Conservation (phyloP, 1,284 basidiomycete species). For the Irpex sp. region DNA sequence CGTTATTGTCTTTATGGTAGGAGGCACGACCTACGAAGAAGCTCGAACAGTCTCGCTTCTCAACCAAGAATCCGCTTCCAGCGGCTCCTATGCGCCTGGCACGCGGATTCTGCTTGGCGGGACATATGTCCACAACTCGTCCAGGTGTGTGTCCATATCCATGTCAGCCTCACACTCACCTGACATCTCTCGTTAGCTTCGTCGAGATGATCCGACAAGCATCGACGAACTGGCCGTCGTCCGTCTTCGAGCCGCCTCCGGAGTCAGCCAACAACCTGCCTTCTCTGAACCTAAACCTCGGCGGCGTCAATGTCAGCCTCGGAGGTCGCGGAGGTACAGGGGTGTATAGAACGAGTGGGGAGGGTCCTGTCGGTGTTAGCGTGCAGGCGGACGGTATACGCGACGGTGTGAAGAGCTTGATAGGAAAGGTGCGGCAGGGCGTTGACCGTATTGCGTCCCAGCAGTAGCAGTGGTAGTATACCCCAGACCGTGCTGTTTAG, state of each 20-base stretch:
- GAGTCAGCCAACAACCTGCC: constrained; percentile 67
- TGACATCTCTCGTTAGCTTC: constrained; percentile 43
- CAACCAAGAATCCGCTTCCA: constrained; percentile 67
- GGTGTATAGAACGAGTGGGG: constrained; percentile 75
- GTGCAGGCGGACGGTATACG: constrained; percentile 80
- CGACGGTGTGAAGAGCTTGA: constrained; percentile 81
- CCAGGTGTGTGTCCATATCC: constrained; percentile 52
- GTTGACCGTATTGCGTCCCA: constrained; percentile 63
- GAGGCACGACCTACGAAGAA: constrained; percentile 93
- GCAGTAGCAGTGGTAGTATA: constrained; percentile 9
- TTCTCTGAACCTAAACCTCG: constrained; percentile 84
- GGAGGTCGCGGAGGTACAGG: constrained; percentile 82
- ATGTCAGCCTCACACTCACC: constrained; percentile 12
- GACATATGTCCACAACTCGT: constrained; percentile 90
- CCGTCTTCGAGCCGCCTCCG: constrained; percentile 68
- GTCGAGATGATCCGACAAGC: constrained; percentile 71
- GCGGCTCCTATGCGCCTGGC: constrained; percentile 47
- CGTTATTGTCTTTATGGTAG: constrained; percentile 92
- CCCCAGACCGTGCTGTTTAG: no score
- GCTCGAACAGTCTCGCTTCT: constrained; percentile 79
- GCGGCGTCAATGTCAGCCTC: constrained; percentile 86
- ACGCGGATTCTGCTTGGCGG: constrained; percentile 85
- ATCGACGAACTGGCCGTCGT: constrained; percentile 55
- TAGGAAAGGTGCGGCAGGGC: constrained; percentile 86
- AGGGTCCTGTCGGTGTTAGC: constrained; percentile 49